These are phyloP conservation scores for Xylaria sp. DNA, from an alignment of 2,329 filamentous ascomycete species.

Conservation along the genomic window DNA sequence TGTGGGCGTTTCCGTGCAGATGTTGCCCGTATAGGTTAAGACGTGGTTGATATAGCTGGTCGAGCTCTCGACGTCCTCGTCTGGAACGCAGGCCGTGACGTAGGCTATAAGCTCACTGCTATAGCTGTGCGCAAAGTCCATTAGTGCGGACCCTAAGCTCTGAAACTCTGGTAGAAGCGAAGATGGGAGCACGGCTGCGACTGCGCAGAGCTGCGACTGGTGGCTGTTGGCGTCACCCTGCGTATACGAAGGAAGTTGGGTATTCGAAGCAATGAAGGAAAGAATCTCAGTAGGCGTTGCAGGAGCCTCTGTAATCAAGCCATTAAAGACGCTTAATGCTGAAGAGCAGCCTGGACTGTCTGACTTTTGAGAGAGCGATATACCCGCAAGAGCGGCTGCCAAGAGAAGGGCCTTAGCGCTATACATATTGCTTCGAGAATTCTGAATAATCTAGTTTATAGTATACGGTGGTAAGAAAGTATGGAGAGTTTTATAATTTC, in stretches of 20 bases:
- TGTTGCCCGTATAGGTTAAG: conserved; percentile 7
- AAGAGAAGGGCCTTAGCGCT: conserved; percentile 9
- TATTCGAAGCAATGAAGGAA: conserved; percentile 8
- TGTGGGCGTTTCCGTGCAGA: conserved; percentile 5
- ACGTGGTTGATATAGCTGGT: conserved; percentile 10
- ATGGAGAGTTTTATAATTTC: conserved; percentile 1
- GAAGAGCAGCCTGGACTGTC: conserved; percentile 10
- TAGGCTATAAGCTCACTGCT: conserved; percentile 5
- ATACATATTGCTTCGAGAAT: conserved; percentile 13
- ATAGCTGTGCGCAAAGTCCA: neutral
- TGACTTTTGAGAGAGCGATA: conserved; percentile 12
- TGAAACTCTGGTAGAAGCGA: conserved; percentile 9
- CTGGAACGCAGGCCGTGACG: neutral
- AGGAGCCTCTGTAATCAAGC: neutral
- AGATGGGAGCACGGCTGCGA: conserved; percentile 2
- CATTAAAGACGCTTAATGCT: neutral
- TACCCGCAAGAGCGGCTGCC: conserved; percentile 4
- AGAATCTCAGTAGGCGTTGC: conserved; percentile 5
- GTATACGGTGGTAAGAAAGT: neutral
- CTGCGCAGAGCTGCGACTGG: conserved; percentile 5
- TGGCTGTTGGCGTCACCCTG: neutral
- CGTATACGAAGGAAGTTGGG: neutral
- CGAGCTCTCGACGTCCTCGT: neutral
- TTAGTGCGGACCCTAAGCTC: neutral
- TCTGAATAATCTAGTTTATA: neutral